Base-by-base conservation (phyloP, 2,329 filamentous ascomycete genomes). In the Didymellaceae sp. region DNA sequence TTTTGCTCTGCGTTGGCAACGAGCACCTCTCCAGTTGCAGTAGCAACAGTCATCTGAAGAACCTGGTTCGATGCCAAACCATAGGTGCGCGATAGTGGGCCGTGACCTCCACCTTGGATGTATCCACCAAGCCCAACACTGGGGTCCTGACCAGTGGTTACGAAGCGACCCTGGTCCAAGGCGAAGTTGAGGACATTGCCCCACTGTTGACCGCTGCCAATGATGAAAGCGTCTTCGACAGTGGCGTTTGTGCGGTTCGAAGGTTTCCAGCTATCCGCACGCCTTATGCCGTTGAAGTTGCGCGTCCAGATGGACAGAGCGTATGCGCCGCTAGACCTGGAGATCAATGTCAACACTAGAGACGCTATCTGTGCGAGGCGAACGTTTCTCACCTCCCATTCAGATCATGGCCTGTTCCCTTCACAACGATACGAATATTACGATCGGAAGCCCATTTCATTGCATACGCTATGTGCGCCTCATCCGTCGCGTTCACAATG, bases 21-120 rank as follows among this genome's bases (percentile, higher is more conserved):
- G 4, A 62, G 38, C 7, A 59, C 22, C 3, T 51, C 16, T 11
- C 61, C 59, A 4, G 33, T 32, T 0, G 54, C 34, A 7, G 60
- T 59, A 6, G 38, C 46, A 0, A 63, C 47, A 11, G 51, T 45
- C 17, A 52, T 48, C 6, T 55, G 47, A 1, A 61, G 45, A 0
- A 62, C 47, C 10, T 62, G 57, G 21, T 55, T 42, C 1, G 57
- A 47, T 24, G 51, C 60, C 9, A 63, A 46, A 16, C 62, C 58
- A 51, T 77, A 77, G 24, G 74, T 66, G 24, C 71, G 71, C 9
- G 75, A 75, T 22, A 84, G 59, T 3, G 79, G 79, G 9, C 76
- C 78, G 63, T 84, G 79, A 0, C 81, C 81, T 24, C 79, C 81
- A 5, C 78, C 80, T 10, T 63, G 61, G 13, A 66, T 61, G 47